phyloP scores from a whole-genome alignment of 208 protist species.

The Endotrypanum monterogeii region DNA sequence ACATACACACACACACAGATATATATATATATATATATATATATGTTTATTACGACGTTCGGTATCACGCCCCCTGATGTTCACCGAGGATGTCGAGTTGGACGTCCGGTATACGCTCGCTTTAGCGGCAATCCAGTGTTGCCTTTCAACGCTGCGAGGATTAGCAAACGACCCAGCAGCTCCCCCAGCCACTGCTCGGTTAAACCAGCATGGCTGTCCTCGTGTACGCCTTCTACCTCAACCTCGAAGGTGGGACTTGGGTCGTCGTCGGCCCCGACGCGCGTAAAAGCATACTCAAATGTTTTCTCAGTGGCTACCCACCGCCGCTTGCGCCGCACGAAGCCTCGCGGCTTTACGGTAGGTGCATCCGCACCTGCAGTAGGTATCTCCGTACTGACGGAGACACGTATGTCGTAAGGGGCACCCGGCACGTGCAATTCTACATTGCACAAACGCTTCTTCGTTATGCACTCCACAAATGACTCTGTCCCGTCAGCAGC shows the following conservation, averaged over 20 bases:
- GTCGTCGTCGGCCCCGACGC: slow-evolving; percentile 28
- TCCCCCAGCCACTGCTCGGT: slow-evolving; percentile 53
- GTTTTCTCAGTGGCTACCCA: slow-evolving; percentile 37
- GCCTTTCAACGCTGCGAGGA: slow-evolving; percentile 35
- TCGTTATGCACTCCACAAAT: slow-evolving; percentile 39
- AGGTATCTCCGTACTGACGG: slow-evolving; percentile 45
- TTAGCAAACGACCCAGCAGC: slow-evolving; percentile 41
- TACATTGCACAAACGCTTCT: slow-evolving; percentile 58
- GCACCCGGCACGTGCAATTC: slow-evolving; percentile 59
- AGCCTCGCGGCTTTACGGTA: slow-evolving; percentile 22
- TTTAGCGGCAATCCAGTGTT: slow-evolving; percentile 23
- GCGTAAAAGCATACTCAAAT: slow-evolving; percentile 73
- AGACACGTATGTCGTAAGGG: slow-evolving; percentile 75
- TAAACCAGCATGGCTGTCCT: slow-evolving; percentile 30
- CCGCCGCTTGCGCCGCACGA: slow-evolving; percentile 61
- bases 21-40: too few species aligned
- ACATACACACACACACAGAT: not conserved
- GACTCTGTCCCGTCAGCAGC: slow-evolving; percentile 26
- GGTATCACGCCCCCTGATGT: too few species aligned
- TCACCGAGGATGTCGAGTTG: not conserved
- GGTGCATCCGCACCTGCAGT: slow-evolving; percentile 11
- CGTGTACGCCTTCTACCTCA: slow-evolving; percentile 70
- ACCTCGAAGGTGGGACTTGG: slow-evolving; percentile 50
- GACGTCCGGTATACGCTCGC: too few species aligned
- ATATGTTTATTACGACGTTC: too few species aligned